Evolutionary conservation across 805 yeast genomes (phyloP), one percentile per base, ranked within the genome.

Genomic region (Candida quercuum): DNA sequence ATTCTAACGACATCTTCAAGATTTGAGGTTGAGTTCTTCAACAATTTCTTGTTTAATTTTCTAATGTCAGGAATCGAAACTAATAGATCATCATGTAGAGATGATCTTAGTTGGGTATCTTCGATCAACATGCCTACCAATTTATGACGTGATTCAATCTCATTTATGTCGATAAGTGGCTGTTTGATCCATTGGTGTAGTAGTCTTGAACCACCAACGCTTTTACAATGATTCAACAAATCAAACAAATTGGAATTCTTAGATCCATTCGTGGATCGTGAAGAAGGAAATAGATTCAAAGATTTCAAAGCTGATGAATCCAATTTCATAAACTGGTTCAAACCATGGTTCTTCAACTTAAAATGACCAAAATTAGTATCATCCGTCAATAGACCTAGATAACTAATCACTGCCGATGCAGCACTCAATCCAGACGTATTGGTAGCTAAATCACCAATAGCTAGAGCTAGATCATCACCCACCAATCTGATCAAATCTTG

Each of bases 171-270:
- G 37, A 95, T 80, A 34, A 93, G 69, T 1, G 99, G 99, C 60
- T 93, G 99, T 54, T 91, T 93, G 43, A 93, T 69, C 99, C 99
- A 93, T 54, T 87, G 96, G 13, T 93, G 80, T 19, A 93, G 70
- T 35, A 89, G 62, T 46, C 98, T 72, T 2, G 91, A 67, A 7
- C 99, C 99, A n/a, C 93, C 87, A 2, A 78, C 71, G 4, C 95
- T 82, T 51, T 85, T 87, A 66, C 98, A 91, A 48, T 81, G 78
- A 65, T 93, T 91, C 50, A 93, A 65, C 31, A 93, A 68, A 19
- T 94, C 96, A 56, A 76, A 89, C 29, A 93, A 62, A 9, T 94
- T 83, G 0, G 77, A 58, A 43, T 74, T 71, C 49, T 66, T 65
- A 4, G 66, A 53, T 17, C 69, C 67, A 38, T 60, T 52, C 17